Evolutionary conservation across 345 rosid species (phyloP).

Genomic region (Ricinus communis): DNA sequence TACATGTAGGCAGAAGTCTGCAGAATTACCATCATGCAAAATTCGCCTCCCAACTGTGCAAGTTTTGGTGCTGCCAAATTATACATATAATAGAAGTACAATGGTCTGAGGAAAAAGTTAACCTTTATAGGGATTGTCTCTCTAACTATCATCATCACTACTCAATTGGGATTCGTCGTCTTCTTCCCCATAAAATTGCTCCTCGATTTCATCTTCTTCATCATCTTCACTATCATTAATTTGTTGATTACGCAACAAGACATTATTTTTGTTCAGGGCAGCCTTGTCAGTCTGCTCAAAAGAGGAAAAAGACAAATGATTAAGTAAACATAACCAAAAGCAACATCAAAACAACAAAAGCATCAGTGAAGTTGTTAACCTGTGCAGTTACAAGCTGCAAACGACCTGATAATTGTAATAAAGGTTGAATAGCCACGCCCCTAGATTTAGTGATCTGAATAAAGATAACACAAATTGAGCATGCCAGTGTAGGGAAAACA

Average conservation of each 20-base stretch:
- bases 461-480: slow-evolving; percentile 21
- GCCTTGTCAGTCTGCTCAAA: slow-evolving; percentile 67
- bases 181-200: slow-evolving; percentile 54
- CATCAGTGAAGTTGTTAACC: slow-evolving; percentile 40
- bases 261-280: slow-evolving; percentile 35
- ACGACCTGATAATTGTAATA: slow-evolving; percentile 80
- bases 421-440: slow-evolving; percentile 57
- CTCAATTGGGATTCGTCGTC: slow-evolving; percentile 73
- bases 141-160: slow-evolving; percentile 49
- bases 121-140: slow-evolving; percentile 5
- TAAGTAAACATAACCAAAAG: not conserved
- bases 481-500: not conserved
- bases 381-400: slow-evolving; percentile 73
- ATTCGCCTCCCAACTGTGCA: not conserved
- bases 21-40: not conserved
- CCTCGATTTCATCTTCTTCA: slow-evolving; percentile 58
- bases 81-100: not conserved
- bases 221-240: slow-evolving; percentile 55
- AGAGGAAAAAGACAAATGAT: not conserved
- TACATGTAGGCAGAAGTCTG: not conserved
- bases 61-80: not conserved
- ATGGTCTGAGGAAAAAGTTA: not conserved
- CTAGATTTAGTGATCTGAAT: slow-evolving; percentile 60
- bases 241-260: slow-evolving; percentile 29
- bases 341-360: slow-evolving; percentile 8